phyloP scores from a whole-genome alignment of 768 basidiomycete genomes.

The Chalciporus piperatus region DNA sequence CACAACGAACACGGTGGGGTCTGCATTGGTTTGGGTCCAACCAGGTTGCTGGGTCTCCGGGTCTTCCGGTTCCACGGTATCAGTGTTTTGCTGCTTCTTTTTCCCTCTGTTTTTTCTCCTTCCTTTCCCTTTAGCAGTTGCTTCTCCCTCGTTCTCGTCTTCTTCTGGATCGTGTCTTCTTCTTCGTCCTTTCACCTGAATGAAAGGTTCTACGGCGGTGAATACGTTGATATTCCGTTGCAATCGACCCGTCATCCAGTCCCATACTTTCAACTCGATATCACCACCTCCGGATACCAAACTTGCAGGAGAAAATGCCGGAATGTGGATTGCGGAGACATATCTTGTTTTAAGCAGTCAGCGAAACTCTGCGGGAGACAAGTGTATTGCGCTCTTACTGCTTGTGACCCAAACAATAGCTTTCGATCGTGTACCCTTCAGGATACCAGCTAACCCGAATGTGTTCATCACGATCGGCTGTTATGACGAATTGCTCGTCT shows the following conservation, averaged over 20 bases:
- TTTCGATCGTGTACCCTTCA: constrained; percentile 79
- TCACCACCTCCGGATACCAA: constrained; percentile 93
- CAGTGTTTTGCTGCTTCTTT: constrained; percentile 22
- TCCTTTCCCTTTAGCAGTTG: constrained; percentile 14
- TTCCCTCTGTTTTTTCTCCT: constrained; percentile 16
- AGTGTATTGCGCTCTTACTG: constrained; percentile 48
- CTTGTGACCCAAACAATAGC: constrained; percentile 80
- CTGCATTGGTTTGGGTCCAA: constrained; percentile 21
- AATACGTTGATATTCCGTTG: constrained; percentile 52
- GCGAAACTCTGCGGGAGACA: background rate
- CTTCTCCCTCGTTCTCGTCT: constrained; percentile 26
- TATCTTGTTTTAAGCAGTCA: constrained; percentile 48
- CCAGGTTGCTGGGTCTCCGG: background rate
- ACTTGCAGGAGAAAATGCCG: constrained; percentile 37
- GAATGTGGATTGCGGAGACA: constrained; percentile 79
- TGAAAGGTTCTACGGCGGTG: constrained; percentile 46
- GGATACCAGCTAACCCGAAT: constrained; percentile 91
- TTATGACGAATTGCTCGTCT: constrained; percentile 75
- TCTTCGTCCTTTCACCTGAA: constrained; percentile 34
- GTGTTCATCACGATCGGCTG: constrained; percentile 94
- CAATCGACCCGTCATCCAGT: constrained; percentile 65
- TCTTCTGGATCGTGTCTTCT: constrained; percentile 30
- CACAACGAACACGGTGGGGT: constrained; percentile 51
- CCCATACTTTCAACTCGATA: constrained; percentile 69
- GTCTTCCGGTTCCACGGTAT: constrained; percentile 23